These are phyloP conservation scores for Nephelium lappaceum DNA, from an alignment of 345 rosid genomes.

Conservation along the genomic window DNA sequence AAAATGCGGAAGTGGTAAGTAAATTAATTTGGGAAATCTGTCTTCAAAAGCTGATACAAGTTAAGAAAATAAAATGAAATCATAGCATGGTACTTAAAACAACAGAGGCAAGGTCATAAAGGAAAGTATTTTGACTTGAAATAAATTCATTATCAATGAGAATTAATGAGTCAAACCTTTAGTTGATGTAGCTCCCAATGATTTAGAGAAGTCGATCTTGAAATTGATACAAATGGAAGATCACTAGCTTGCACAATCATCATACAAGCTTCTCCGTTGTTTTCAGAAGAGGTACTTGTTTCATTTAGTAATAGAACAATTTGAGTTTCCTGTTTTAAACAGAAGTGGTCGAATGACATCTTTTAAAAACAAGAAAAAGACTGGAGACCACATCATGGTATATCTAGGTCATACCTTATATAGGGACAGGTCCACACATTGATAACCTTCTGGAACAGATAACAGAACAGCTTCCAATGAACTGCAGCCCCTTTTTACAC, in stretches of 20 bases:
- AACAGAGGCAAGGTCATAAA: conserved; percentile 7
- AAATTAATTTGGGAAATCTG: neutral
- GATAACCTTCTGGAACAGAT: conserved; percentile 62
- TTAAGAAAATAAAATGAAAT: neutral
- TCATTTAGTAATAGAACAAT: conserved; percentile 66
- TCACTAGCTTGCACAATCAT: conserved; percentile 69
- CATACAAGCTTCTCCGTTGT: conserved; percentile 79
- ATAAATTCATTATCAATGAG: neutral
- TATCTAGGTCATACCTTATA: conserved; percentile 64
- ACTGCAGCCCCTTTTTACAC: conserved; percentile 36
- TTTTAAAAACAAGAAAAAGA: conserved; percentile 21
- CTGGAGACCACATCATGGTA: neutral
- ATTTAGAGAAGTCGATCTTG: conserved; percentile 43
- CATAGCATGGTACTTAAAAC: neutral
- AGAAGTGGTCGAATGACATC: conserved; percentile 16
- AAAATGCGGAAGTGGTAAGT: neutral
- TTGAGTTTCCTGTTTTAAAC: conserved; percentile 62
- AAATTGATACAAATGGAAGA: conserved; percentile 64
- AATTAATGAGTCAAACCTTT: conserved; percentile 40
- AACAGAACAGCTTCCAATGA: conserved; percentile 66
- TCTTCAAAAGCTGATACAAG: neutral
- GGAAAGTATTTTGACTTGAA: conserved; percentile 1
- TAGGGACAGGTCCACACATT: conserved; percentile 73
- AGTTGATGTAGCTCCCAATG: conserved; percentile 59
- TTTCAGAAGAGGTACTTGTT: conserved; percentile 45